Evolutionary conservation across 2,329 filamentous ascomycete species (phyloP).

Genomic region (Sordariomycetes sp.): DNA sequence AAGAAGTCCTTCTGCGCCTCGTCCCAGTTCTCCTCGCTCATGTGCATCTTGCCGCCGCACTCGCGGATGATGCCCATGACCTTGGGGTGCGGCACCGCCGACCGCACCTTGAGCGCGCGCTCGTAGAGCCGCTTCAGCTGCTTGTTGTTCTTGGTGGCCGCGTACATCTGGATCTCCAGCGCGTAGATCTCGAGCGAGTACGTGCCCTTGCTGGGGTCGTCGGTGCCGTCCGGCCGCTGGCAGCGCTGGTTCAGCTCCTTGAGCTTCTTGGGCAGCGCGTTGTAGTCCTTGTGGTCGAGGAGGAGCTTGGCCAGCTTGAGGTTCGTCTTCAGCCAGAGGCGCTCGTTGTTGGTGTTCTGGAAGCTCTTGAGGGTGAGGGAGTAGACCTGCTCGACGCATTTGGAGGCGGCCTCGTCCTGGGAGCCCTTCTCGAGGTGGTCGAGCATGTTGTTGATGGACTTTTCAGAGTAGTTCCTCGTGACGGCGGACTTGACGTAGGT

Average conservation of each 20-base stretch:
- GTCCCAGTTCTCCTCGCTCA: constrained; percentile 99
- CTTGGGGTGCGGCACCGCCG: constrained; percentile 95
- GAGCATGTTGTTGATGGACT: constrained; percentile 98
- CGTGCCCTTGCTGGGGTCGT: constrained; percentile 91
- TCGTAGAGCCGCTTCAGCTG: constrained; percentile 89
- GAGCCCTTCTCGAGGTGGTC: constrained; percentile 94
- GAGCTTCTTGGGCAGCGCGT: constrained; percentile 69
- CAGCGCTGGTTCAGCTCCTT: constrained; percentile 83
- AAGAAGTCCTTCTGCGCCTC: constrained; percentile 96
- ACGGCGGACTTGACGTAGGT: constrained; percentile 97
- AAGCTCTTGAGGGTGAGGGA: constrained; percentile 88
- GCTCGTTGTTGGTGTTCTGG: constrained; percentile 94
- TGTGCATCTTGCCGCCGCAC: constrained; percentile 99
- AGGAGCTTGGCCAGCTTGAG: constrained; percentile 91
- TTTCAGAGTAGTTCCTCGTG: constrained; percentile 96
- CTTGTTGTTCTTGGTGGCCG: constrained; percentile 94
- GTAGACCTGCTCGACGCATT: constrained; percentile 92
- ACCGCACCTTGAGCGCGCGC: constrained; percentile 80
- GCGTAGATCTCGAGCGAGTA: constrained; percentile 95
- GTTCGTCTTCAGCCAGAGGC: constrained; percentile 95
- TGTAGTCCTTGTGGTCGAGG: constrained; percentile 84
- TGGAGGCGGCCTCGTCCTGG: constrained; percentile 54
- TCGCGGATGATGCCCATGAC: constrained; percentile 99
- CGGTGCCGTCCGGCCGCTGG: constrained; percentile 73
- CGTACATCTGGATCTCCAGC: constrained; percentile 97